Base-by-base conservation (phyloP, 257 asterid species). In the Solanum tarapatanum region DNA sequence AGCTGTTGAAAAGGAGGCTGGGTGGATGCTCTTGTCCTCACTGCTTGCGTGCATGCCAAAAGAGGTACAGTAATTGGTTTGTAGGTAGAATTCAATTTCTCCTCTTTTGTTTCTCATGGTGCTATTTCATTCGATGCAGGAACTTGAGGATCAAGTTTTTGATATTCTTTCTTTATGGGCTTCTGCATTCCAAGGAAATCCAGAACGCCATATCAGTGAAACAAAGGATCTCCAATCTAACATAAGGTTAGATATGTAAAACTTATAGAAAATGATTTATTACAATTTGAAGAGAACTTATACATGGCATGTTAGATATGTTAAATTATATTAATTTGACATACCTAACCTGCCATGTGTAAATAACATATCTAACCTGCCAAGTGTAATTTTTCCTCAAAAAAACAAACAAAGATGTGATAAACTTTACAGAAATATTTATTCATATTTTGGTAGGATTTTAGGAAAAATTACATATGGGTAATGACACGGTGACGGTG, bases 81-180 rank as follows among this genome's bases (percentile, higher is more conserved):
- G 28, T 83, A 14, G 85, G 86, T 89, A 32, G 11, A 55, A 55
- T 55, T 19, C 72, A 85, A 55, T 73, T 69, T 72, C 84, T 86
- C 84, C 48, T 48, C 88, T 62, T 86, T 23, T 73, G 88, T 89
- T 77, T 70, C 87, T 74, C 87, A 82, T 73, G 85, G 87, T 84
- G 76, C 85, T 68, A n/a, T 83, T 89, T 89, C 90, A 86, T 82
- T 93, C 87, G 84, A 88, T 91, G 91, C 93, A 97, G 99, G 99
- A 96, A 93, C 94, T 96, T 84, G 94, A 93, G 43, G 98, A 94
- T 89, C 98, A 97, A 89, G 98, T 94, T 90, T 97, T 97, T 88
- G 99, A 97, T 92, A 93, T 97, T 89, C 98, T 97, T 82, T 96
- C 98, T 35, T 87, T 97, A 86, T 97, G 99, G 99, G 94, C 98